Conservation (phyloP, 2,329 filamentous ascomycete genomes). For the Microcera coccophila region DNA sequence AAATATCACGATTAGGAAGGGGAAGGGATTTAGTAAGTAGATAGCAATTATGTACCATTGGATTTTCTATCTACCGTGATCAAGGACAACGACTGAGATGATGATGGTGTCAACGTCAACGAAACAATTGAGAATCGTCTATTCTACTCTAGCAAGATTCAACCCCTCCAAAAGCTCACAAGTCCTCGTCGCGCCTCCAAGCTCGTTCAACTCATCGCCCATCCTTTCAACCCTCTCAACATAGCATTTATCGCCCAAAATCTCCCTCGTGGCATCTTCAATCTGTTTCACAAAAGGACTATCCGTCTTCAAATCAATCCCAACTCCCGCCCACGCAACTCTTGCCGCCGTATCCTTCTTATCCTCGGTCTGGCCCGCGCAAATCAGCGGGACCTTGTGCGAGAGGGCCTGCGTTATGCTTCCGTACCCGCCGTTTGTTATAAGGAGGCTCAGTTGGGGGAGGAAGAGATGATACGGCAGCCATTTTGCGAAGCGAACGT, state of each 20-base stretch:
- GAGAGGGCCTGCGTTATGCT: conserved; percentile 36
- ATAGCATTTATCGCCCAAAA: conserved; percentile 25
- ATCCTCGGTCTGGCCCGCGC: conserved; percentile 35
- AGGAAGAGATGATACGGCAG: conserved; percentile 36
- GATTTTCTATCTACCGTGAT: too few relatives aligned
- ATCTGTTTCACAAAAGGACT: conserved; percentile 28
- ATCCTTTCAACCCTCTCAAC: conserved; percentile 19
- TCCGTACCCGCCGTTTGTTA: conserved; percentile 38
- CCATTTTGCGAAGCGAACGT: conserved; percentile 33
- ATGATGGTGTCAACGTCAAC: too few relatives aligned
- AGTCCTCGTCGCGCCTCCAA: conserved; percentile 26
- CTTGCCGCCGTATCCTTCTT: conserved; percentile 36
- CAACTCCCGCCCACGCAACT: conserved; percentile 30
- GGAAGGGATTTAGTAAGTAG: not conserved
- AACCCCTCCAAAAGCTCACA: conserved; percentile 28
- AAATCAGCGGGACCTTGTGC: conserved; percentile 34
- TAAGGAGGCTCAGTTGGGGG: conserved; percentile 31
- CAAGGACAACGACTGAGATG: too few relatives aligned
- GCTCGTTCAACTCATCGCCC: conserved; percentile 25
- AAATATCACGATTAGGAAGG: too few relatives aligned
- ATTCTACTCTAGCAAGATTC: too few relatives aligned
- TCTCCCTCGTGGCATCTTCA: conserved; percentile 19
- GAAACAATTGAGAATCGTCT: too few relatives aligned
- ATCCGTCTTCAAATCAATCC: conserved; percentile 36
- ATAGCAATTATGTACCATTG: too few relatives aligned